Conservation (phyloP, 257 asterid genomes). For the Solanum peruvianum region DNA sequence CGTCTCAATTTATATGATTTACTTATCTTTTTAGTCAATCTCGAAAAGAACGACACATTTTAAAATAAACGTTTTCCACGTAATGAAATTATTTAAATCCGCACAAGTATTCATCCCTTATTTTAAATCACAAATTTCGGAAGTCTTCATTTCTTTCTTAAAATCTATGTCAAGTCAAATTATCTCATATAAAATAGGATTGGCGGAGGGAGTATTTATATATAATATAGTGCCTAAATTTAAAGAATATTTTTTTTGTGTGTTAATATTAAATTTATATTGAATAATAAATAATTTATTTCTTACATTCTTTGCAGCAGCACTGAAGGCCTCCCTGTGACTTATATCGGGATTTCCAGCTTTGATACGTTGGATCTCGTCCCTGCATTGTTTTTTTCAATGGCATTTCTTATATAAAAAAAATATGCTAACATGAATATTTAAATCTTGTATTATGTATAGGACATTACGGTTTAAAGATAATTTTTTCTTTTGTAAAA, state of each 20-base stretch:
- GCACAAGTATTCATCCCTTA: too few species aligned
- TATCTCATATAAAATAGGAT: too few species aligned
- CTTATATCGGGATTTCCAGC: slow-evolving; percentile 99
- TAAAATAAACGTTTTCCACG: too few species aligned
- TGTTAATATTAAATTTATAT: neutral
- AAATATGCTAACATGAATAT: neutral
- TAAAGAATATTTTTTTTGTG: neutral
- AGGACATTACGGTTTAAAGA: neutral
- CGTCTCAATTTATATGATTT: accelerated
- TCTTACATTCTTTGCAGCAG: slow-evolving; percentile 98
- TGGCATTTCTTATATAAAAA: neutral
- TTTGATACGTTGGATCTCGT: slow-evolving; percentile 99
- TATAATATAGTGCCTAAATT: neutral
- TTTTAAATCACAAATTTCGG: too few species aligned
- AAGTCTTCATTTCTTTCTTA: too few species aligned
- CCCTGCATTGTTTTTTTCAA: slow-evolving; percentile 37
- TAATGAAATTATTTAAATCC: too few species aligned
- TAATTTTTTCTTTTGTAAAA: too few species aligned
- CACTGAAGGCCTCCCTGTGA: slow-evolving; percentile 99
- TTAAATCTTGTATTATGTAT: neutral
- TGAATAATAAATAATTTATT: neutral
- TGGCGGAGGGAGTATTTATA: neutral
- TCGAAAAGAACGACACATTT: accelerated
- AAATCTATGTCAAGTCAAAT: accelerated
- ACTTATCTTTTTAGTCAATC: too few species aligned